phyloP scores from a whole-genome alignment of 2,329 filamentous ascomycete species.

The Colletotrichum endophyticum region DNA sequence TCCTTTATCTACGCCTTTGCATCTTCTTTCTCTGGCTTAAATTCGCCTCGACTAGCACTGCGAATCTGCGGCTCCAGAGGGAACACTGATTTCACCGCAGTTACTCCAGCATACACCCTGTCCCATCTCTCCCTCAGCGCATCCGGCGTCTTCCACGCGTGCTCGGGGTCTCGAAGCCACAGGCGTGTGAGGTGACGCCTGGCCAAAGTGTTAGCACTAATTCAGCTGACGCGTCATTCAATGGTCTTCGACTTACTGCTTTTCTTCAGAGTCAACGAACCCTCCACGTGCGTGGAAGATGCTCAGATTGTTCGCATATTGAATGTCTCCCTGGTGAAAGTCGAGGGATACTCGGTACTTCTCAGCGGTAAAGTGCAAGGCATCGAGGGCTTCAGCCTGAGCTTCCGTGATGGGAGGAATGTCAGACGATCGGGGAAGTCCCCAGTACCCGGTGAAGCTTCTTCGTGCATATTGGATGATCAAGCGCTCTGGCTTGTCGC shows the following conservation, averaged over 20 bases:
- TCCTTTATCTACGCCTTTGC: neutral
- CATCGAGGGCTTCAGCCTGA: slow-evolving; percentile 57
- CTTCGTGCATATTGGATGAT: slow-evolving; percentile 66
- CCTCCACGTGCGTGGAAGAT: slow-evolving; percentile 58
- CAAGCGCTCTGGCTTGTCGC: slow-evolving; percentile 53
- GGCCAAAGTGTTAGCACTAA: slow-evolving; percentile 22
- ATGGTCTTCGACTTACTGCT: slow-evolving; percentile 43
- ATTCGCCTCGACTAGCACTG: slow-evolving; percentile 23
- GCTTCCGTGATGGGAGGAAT: slow-evolving; percentile 63
- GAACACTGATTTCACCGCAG: slow-evolving; percentile 56
- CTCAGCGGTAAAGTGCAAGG: slow-evolving; percentile 54
- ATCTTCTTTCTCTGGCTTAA: neutral
- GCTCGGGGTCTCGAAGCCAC: slow-evolving; percentile 54
- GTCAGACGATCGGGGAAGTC: slow-evolving; percentile 53
- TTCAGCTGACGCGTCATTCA: neutral
- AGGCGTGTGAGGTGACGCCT: slow-evolving; percentile 53
- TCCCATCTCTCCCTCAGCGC: slow-evolving; percentile 53
- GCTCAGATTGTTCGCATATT: slow-evolving; percentile 60
- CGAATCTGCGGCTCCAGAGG: slow-evolving; percentile 54
- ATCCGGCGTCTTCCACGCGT: slow-evolving; percentile 52
- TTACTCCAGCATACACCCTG: slow-evolving; percentile 56
- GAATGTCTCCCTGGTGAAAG: slow-evolving; percentile 57
- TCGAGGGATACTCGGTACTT: slow-evolving; percentile 48
- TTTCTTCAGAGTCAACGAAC: slow-evolving; percentile 48
- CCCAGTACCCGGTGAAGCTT: slow-evolving; percentile 62